Evolutionary conservation across 2,329 filamentous ascomycete species (phyloP).

Genomic region (Fusarium veterinarium): DNA sequence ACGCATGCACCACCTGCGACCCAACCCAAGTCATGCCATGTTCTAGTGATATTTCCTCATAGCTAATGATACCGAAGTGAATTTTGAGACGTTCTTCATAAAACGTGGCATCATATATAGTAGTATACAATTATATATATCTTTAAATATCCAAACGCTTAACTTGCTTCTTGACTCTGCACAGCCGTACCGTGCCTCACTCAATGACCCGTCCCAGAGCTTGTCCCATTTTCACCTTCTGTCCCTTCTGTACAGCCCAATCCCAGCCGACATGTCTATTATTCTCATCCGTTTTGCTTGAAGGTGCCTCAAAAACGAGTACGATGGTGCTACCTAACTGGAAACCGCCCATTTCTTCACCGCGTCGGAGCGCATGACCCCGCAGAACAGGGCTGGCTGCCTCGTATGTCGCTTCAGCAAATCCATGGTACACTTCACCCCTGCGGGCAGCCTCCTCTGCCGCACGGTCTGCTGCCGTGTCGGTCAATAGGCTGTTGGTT

Average conservation of each 20-base stretch:
- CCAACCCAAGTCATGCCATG: neutral
- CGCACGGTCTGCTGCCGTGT: constrained; percentile 89
- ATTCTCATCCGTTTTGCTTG: constrained; percentile 64
- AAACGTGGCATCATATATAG: neutral
- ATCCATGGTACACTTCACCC: constrained; percentile 89
- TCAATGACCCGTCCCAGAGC: constrained; percentile 80
- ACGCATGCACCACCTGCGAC: neutral
- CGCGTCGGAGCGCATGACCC: constrained; percentile 84
- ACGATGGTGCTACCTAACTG: constrained; percentile 95
- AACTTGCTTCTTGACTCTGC: constrained; percentile 17
- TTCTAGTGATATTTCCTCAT: neutral
- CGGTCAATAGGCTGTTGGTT: constrained; percentile 91
- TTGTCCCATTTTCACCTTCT: constrained; percentile 90
- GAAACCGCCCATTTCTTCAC: constrained; percentile 99
- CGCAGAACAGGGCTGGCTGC: constrained; percentile 80
- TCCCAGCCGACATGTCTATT: constrained; percentile 77
- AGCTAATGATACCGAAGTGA: neutral
- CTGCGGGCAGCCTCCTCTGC: constrained; percentile 80
- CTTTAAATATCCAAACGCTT: constrained; percentile 20
- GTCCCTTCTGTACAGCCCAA: constrained; percentile 89
- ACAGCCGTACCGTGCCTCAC: constrained; percentile 34
- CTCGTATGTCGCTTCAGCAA: constrained; percentile 89
- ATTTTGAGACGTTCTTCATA: neutral
- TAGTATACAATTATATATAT: constrained; percentile 28
- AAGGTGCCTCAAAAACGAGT: constrained; percentile 92